These are phyloP conservation scores for Crataegus laevigata DNA, from an alignment of 306 rosid species.

Conservation along the genomic window DNA sequence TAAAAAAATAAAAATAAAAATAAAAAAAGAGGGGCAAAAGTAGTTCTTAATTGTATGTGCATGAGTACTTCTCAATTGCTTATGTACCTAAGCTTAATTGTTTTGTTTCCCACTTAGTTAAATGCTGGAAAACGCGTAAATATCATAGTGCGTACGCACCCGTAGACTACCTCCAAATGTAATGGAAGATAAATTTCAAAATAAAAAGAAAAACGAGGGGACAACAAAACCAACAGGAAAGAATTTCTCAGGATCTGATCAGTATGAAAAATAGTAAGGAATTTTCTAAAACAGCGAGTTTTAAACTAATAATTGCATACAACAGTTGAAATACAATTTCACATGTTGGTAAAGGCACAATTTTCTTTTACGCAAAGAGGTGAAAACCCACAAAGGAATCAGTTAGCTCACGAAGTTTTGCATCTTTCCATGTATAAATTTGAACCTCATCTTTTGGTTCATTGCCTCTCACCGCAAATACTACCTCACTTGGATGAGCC, in stretches of 20 bases:
- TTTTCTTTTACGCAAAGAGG: not conserved
- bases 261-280: not conserved
- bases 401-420: slow-evolving; percentile 83
- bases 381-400: slow-evolving; percentile 16
- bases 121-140: not conserved
- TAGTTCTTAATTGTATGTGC: not conserved
- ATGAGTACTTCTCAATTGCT: not conserved
- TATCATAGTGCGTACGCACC: not conserved
- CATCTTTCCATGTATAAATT: slow-evolving; percentile 97
- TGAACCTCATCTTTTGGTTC: slow-evolving; percentile 96
- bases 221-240: not conserved
- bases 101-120: not conserved
- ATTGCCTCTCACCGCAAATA: slow-evolving; percentile 84
- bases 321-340: not conserved
- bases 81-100: not conserved
- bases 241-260: not conserved
- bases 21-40: not conserved
- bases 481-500: slow-evolving; percentile 65
- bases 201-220: not conserved
- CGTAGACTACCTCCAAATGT: not conserved
- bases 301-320: not conserved
- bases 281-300: not conserved
- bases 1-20: not conserved
- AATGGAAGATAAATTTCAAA: not conserved
- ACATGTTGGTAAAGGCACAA: not conserved